Conservation (phyloP, 805 yeast genomes). For the Grigorovia jiainica region DNA sequence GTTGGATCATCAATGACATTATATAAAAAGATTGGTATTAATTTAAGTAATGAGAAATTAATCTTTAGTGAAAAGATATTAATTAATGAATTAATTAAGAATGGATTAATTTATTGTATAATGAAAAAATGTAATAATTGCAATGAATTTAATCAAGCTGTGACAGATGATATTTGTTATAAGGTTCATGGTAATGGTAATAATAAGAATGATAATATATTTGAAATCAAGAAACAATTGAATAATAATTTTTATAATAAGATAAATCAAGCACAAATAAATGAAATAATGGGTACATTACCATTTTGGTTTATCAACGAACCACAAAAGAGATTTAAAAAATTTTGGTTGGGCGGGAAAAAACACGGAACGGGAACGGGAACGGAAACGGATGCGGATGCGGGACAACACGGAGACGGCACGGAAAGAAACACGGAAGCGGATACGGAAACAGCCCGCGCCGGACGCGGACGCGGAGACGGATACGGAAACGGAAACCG, state of each 20-base stretch:
- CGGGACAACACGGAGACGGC: too few species aligned
- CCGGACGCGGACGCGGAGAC: too few species aligned
- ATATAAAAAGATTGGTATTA: constrained; percentile 60
- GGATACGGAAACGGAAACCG: too few species aligned
- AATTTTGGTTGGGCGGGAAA: constrained; percentile 9
- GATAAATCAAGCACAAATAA: constrained; percentile 11
- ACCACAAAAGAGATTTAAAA: constrained; percentile 16
- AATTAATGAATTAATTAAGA: neutral
- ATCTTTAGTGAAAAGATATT: constrained; percentile 55
- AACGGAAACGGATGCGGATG: neutral
- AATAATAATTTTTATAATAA: neutral
- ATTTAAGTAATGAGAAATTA: constrained; percentile 64
- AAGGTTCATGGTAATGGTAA: too few species aligned
- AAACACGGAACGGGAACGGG: constrained; percentile 7
- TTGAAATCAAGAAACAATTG: constrained; percentile 31
- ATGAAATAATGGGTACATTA: constrained; percentile 15
- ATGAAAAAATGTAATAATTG: constrained; percentile 36
- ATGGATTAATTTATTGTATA: neutral
- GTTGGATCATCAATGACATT: constrained; percentile 66
- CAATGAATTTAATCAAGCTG: constrained; percentile 34
- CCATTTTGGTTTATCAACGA: constrained; percentile 22
- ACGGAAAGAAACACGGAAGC: too few species aligned
- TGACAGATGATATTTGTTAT: neutral
- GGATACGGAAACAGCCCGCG: too few species aligned
- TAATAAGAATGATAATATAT: neutral